phyloP scores from a whole-genome alignment of 768 basidiomycete genomes.

The Psilocybe cyanescens region DNA sequence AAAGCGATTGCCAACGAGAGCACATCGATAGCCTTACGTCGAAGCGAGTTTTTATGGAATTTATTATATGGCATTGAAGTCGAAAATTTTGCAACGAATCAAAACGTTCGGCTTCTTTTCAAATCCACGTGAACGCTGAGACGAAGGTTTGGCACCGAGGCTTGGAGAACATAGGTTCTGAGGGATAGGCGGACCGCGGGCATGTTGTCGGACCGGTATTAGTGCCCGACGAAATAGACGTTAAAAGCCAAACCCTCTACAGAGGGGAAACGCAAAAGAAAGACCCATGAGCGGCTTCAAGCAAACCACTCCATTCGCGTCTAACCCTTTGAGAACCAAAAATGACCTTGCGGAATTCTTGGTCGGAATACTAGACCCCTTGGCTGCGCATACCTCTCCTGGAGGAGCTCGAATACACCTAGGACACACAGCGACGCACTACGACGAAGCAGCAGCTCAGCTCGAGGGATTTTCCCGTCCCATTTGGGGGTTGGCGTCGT shows the following conservation, averaged over 20 bases:
- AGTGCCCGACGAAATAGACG: not conserved
- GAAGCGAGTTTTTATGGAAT: too few species aligned
- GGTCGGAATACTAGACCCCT: conserved; percentile 62
- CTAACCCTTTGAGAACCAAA: conserved; percentile 66
- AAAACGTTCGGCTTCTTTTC: too few species aligned
- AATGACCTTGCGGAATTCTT: conserved; percentile 62
- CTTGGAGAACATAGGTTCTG: too few species aligned
- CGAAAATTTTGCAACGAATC: too few species aligned
- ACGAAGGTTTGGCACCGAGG: too few species aligned
- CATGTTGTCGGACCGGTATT: not conserved
- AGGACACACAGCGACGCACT: conserved; percentile 73
- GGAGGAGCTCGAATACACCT: conserved; percentile 75
- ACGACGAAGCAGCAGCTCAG: conserved; percentile 72
- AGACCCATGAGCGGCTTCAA: conserved; percentile 36
- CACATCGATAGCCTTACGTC: too few species aligned
- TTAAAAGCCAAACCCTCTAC: not conserved
- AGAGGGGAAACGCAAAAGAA: not conserved
- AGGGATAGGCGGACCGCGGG: not conserved
- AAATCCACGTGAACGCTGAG: too few species aligned
- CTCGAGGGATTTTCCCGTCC: conserved; percentile 80
- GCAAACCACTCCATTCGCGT: conserved; percentile 46
- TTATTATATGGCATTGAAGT: too few species aligned
- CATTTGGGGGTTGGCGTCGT: conserved; percentile 73
- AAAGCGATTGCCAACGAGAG: too few species aligned
- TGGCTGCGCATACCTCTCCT: conserved; percentile 70